Percentiles rank a stretch among this genome's conserved stretches.
Conservation (phyloP, 441 rosid species). For the Aleurites moluccanus region DNA sequence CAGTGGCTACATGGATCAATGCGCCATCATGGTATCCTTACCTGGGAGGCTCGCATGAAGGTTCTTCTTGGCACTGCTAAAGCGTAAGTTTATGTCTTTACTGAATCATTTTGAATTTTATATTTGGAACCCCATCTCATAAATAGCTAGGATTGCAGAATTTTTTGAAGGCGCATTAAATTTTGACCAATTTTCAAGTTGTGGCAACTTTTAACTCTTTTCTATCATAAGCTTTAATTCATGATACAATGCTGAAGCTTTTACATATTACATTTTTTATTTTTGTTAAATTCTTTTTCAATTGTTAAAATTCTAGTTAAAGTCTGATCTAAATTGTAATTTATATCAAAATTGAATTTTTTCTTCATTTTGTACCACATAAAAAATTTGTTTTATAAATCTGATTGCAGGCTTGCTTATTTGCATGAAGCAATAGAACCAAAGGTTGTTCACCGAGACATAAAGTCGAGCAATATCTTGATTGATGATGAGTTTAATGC, state of each 20-base stretch:
- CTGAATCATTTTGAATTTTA: conserved; percentile 3
- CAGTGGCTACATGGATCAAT: conserved; percentile 95
- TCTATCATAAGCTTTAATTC: neutral
- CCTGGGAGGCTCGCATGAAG: conserved; percentile 95
- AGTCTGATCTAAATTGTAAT: neutral
- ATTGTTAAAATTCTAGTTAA: neutral
- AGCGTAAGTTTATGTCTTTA: conserved; percentile 55
- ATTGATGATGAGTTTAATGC: conserved; percentile 81
- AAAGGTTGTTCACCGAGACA: conserved; percentile 92
- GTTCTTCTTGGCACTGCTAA: conserved; percentile 88
- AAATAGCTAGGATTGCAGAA: neutral
- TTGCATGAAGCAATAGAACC: conserved; percentile 96
- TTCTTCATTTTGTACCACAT: neutral
- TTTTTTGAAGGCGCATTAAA: neutral
- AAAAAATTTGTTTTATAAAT: conserved; percentile 1
- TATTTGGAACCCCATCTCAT: conserved; percentile 1
- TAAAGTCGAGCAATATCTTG: conserved; percentile 92
- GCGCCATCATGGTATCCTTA: conserved; percentile 75
- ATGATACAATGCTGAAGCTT: neutral
- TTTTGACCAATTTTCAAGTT: neutral
- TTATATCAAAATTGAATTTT: conserved; percentile 8
- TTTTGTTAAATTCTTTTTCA: neutral
- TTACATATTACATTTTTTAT: neutral
- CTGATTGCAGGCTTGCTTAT: conserved; percentile 69
- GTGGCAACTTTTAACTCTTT: neutral